Evolutionary conservation across 2,329 filamentous ascomycete genomes (phyloP).

Genomic region (Fonsecaea multimorphosa): DNA sequence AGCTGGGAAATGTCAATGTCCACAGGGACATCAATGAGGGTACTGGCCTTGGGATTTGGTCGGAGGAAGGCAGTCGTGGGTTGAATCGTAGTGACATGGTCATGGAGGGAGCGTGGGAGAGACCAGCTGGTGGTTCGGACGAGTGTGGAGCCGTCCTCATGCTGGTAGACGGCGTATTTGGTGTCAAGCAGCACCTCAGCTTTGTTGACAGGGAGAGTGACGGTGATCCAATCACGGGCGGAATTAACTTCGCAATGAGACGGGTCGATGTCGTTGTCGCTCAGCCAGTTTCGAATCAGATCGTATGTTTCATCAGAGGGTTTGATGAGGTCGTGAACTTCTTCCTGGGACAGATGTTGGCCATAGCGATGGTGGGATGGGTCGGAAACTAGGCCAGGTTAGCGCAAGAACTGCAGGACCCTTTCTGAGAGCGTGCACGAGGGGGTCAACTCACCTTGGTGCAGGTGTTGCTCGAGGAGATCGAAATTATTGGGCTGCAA

Average conservation of each 20-base stretch:
- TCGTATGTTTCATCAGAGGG: conserved; percentile 60
- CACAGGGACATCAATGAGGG: conserved; percentile 42
- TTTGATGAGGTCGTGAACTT: conserved; percentile 61
- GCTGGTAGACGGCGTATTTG: conserved; percentile 60
- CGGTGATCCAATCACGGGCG: conserved; percentile 64
- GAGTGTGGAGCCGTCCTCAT: conserved; percentile 59
- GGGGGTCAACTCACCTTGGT: conserved; percentile 50
- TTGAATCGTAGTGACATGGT: conserved; percentile 65
- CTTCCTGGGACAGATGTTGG: conserved; percentile 57
- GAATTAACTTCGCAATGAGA: conserved; percentile 54
- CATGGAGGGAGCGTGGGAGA: conserved; percentile 62
- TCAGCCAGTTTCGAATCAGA: conserved; percentile 63
- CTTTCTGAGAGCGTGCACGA: too few relatives aligned
- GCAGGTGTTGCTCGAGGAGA: conserved; percentile 62
- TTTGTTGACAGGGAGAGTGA: conserved; percentile 58
- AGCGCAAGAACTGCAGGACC: neutral
- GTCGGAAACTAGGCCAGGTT: conserved; percentile 53
- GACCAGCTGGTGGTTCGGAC: conserved; percentile 64
- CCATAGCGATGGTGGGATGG: conserved; percentile 62
- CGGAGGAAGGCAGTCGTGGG: conserved; percentile 67
- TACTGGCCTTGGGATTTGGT: conserved; percentile 38
- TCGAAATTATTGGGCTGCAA: conserved; percentile 64
- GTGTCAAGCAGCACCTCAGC: conserved; percentile 62
- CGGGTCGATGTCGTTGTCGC: conserved; percentile 57
- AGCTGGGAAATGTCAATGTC: conserved; percentile 36